These are phyloP conservation scores for Debaryomyces psychrophilus DNA, from an alignment of 1,139 yeast species.

Conservation along the genomic window DNA sequence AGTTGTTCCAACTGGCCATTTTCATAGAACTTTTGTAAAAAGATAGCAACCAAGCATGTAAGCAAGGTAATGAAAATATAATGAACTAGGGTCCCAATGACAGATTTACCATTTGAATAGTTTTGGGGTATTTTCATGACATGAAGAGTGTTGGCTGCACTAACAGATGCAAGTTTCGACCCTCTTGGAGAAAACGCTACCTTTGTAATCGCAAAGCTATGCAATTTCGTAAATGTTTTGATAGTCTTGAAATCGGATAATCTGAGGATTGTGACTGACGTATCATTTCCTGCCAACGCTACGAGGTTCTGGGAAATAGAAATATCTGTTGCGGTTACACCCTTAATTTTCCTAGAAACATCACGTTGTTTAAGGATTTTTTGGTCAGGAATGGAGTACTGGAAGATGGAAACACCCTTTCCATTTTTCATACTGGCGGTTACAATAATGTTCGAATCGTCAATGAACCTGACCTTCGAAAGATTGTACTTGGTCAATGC, in stretches of 20 bases:
- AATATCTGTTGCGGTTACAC: conserved; percentile 71
- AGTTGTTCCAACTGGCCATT: conserved; percentile 37
- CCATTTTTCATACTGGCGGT: conserved; percentile 56
- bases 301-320: conserved; percentile 49
- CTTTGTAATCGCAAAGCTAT: conserved; percentile 78
- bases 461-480: conserved; percentile 63
- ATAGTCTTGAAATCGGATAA: conserved; percentile 54
- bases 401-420: conserved; percentile 43
- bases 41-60: conserved; percentile 48
- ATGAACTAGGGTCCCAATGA: conserved; percentile 42
- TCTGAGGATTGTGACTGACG: conserved; percentile 61
- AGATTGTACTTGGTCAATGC: conserved; percentile 41
- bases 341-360: conserved; percentile 58
- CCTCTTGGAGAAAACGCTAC: conserved; percentile 74
- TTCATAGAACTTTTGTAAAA: conserved; percentile 45
- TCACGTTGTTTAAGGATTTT: conserved; percentile 45
- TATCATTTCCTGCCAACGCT: conserved; percentile 78
- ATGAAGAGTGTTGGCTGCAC: conserved; percentile 78
- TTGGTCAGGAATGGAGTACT: conserved; percentile 47
- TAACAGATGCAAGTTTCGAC: conserved; percentile 67
- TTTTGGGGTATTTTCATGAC: conserved; percentile 64
- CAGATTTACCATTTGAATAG: conserved; percentile 48
- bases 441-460: conserved; percentile 54
- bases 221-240: conserved; percentile 61
- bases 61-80: conserved; percentile 48